Conservation (phyloP, 305 asterid genomes). For the Petunia hybrid region DNA sequence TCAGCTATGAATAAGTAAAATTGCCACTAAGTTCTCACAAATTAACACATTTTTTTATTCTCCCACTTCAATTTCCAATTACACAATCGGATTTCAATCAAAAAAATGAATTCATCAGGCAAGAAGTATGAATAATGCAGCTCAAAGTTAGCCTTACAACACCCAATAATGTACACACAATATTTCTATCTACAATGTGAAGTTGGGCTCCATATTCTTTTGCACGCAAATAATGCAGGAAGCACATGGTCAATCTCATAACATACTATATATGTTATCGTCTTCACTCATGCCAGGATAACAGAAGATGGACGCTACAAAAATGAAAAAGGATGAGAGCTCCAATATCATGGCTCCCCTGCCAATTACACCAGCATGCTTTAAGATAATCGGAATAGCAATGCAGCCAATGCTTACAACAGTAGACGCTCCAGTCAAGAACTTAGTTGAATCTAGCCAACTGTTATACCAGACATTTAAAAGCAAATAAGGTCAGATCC, state of each 20-base stretch:
- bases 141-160: background rate
- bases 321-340: conserved; percentile 80
- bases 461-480: conserved; percentile 46
- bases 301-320: conserved; percentile 65
- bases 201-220: background rate
- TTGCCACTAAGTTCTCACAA: conserved; percentile 18
- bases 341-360: conserved; percentile 98
- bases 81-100: conserved; percentile 22
- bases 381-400: conserved; percentile 79
- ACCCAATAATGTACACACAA: conserved; percentile 8
- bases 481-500: conserved; percentile 32
- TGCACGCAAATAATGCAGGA: conserved; percentile 18
- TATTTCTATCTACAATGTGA: background rate
- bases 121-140: background rate
- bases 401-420: conserved; percentile 72
- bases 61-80: conserved; percentile 19
- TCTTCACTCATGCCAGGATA: conserved; percentile 57
- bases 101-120: background rate
- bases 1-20: background rate
- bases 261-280: conserved; percentile 60
- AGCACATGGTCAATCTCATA: conserved; percentile 42
- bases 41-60: background rate
- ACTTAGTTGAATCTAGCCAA: conserved; percentile 85
- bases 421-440: conserved; percentile 86
- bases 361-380: conserved; percentile 90